phyloP scores from a whole-genome alignment of 257 asterid genomes.

The Ocimum tenuiflorum region DNA sequence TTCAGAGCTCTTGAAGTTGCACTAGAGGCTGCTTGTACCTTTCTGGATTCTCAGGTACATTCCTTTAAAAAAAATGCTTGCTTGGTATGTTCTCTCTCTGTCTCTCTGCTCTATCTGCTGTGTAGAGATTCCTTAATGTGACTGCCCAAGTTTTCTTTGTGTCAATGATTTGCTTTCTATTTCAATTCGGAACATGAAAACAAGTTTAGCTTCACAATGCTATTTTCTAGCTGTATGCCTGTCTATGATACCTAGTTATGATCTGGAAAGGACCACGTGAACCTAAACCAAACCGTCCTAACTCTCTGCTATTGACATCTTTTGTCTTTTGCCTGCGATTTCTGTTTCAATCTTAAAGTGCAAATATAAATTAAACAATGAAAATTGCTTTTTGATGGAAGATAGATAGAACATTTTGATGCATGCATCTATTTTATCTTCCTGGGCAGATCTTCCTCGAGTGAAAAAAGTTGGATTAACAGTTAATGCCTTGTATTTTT shows the following conservation, averaged over 20 bases:
- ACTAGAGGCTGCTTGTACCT: conserved; percentile 93
- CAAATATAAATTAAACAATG: background rate
- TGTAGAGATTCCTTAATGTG: background rate
- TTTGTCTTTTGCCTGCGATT: background rate
- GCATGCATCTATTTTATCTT: background rate
- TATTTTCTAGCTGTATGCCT: background rate
- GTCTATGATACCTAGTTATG: background rate
- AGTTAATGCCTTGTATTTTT: background rate
- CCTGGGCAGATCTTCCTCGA: background rate
- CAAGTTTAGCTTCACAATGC: background rate
- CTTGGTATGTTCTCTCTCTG: background rate
- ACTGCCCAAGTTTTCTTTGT: background rate
- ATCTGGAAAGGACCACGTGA: background rate
- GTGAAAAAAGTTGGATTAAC: no score
- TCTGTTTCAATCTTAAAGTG: background rate
- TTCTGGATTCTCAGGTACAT: conserved; percentile 86
- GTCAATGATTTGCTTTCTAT: background rate
- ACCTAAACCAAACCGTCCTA: background rate
- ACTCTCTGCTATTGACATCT: background rate
- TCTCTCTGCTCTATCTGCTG: background rate
- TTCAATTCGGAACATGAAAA: background rate
- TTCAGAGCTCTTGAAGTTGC: conserved; percentile 99
- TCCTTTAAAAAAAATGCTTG: background rate
- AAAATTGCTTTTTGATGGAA: background rate
- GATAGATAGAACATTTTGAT: background rate